Base-by-base conservation (phyloP, 768 basidiomycete genomes). In the Exidia glandulosa region DNA sequence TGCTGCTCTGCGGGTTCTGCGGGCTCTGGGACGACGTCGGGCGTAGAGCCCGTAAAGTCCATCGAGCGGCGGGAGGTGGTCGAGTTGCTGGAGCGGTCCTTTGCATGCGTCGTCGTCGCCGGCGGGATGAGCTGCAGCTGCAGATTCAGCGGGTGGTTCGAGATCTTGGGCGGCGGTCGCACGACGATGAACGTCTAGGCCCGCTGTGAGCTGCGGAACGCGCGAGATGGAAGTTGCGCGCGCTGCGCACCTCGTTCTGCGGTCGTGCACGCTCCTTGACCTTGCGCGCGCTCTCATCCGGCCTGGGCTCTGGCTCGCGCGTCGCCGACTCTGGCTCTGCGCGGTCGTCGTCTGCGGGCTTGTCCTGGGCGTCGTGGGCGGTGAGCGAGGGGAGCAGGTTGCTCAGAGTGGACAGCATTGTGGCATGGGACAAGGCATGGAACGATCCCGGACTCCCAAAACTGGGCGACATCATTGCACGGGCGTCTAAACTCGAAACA, bases 111-210 rank as follows among this genome's bases (percentile, higher is more conserved):
- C 2, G 14, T 12, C 25, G 30, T 25, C 4, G 50, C 50, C 45
- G 85, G 87, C 4, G 90, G 89, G 1, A 95, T 87, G 45, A 96
- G 85, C 70, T 96, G 94, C 12, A 96, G 85, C 66, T 96, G 94
- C 1, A 95, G 78, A 69, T 94, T 94, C 48, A 94, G 77, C 0
- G 92, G 88, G 64, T 94, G 90, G 63, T 88, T 88, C n/a, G 82
- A 78, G 66, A 85, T 84, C 5, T 88, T 83, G 1, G 91, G 90
- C 2, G 92, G 92, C 3, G 94, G 94, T 56, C 90, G 84, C 59
- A 95, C 94, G 67, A 95, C 84, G 60, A 94, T 89, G 74, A 94
- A 92, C 0, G 88, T 90, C 92, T 94, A 68, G 9, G 5, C 14
- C 27, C 10, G 41, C 10, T 13, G 30, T 54, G 7, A 54, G 50